Evolutionary conservation across 352 stramenopile species (phyloP), one percentile per base, ranked within the genome.

Genomic region (Phytophthora fragariaefolia): DNA sequence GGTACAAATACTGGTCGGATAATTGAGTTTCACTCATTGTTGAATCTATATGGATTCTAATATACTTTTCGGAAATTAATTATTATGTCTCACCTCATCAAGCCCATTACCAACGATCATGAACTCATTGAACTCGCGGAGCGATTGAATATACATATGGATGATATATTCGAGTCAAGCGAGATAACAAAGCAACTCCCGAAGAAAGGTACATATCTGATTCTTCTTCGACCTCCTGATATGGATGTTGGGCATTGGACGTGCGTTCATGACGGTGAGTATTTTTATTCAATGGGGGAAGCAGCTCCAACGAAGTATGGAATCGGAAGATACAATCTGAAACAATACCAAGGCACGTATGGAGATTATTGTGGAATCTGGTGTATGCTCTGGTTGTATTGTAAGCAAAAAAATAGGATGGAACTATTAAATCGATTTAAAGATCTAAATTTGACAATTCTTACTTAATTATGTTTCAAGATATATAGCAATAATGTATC

Each of bases 391-490:
- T 64, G 34, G 34, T 8, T 70, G 2, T 60, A 64, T 48, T 52
- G 12, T 2, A 70, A 59, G 13, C 62, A 70, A 40, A 17, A 70
- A 1, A 57, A 59, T 40, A 34, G 59, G 42, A 32, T 50, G 20
- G n/a, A 64, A 9, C 6, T 70, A 51, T 26, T 69, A 1, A 38
- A 58, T 17, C n/a, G 24, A 4, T 59, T 69, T 26, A 22, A 49
- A 18, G 53, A 69, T 63, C 23, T 69, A 27, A 61, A 69, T 54
- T 18, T 69, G 47, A 49, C 42, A 1, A 26, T 69, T 42, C 15
- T 59, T 58, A 53, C 45, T 24, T 59, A 43, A 43, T 34, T 34
- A 43, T 47, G 2, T 27, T 75, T 60, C 13, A 51, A 34, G 4
- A 17, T 63, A 63, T 58, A 69, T 23, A 63, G 30, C 18, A 23